Evolutionary conservation across 2,329 filamentous ascomycete species (phyloP), one percentile per base, ranked within the genome.

Genomic region (Drechslera avenae): DNA sequence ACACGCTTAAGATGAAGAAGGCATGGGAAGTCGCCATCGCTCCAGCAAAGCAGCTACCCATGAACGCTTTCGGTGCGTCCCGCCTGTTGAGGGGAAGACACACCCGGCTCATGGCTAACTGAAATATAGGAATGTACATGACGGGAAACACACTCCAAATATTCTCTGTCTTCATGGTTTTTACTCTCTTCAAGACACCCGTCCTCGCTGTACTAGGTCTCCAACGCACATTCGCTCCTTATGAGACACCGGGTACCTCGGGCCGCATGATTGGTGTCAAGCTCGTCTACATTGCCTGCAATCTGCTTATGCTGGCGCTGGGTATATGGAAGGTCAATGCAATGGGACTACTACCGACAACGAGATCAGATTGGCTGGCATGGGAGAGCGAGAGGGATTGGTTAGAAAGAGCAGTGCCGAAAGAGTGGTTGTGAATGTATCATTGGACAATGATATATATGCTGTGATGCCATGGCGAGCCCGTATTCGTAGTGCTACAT

Each of bases 81-180:
- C 19, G 28, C 14, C 12, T 16, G 23, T 18, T 8, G 23, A n/a
- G 30, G 14, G 17, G 19, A 45, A 23, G n/a, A 5, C 28, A 14
- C 16, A 42, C 39, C 12, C 21, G 12, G 4, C 51, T 46, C 32
- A 58, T 39, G 8, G 19, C 47, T 51, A 13, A 46, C 23, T 3
- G 9, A n/a, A 1, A 5, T 17, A 5, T 21, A 75, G 73, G 73
- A 87, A 97, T 97, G 91, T 99, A 99, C 83, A 99, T 99, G 94
- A 95, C 93, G 26, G 94, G 94, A 68, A 99, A 97, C 78, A 91
- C 90, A 55, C 84, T 99, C 39, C 94, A 99, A 74, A 97, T 99
- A 62, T 99, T 99, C 80, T 95, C 89, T 76, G 97, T 99, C 76
- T 97, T 97, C 91, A 99, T 97, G 92, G 93, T 97, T 14, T 92